Evolutionary conservation across 192 early-diverging fungal genomes (phyloP).

Genomic region (Lunasporangiospora selenospora): DNA sequence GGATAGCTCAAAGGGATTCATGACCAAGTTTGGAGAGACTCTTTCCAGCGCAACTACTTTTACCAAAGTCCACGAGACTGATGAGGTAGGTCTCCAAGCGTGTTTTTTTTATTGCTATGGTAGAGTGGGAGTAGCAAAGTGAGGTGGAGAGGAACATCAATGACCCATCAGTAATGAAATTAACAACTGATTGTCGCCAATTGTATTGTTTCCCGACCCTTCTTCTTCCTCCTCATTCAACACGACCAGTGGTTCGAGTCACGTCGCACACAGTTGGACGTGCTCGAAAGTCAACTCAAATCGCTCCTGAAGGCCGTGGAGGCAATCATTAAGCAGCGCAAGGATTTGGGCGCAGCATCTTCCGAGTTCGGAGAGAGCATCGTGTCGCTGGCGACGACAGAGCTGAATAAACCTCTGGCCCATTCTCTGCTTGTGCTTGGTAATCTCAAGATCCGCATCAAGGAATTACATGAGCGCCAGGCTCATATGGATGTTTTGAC

Average conservation of each 20-base stretch:
- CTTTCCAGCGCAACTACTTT: constrained; percentile 68
- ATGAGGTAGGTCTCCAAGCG: constrained; percentile 51
- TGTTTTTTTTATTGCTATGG: too few species aligned
- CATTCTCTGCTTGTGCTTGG: constrained; percentile 75
- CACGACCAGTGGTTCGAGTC: constrained; percentile 79
- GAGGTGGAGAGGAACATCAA: too few species aligned
- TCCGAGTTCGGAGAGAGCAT: constrained; percentile 87
- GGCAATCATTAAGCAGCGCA: constrained; percentile 75
- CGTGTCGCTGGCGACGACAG: constrained; percentile 70
- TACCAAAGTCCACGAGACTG: constrained; percentile 73
- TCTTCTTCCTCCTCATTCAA: too few species aligned
- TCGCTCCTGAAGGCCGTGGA: constrained; percentile 81
- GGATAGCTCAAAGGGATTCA: constrained; percentile 58
- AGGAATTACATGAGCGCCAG: constrained; percentile 82
- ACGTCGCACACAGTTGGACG: constrained; percentile 76
- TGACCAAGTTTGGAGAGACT: constrained; percentile 75
- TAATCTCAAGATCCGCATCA: constrained; percentile 81
- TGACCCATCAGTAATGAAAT: too few species aligned
- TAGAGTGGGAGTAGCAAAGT: too few species aligned
- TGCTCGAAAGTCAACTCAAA: constrained; percentile 79
- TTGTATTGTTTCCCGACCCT: not conserved
- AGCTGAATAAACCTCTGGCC: constrained; percentile 72
- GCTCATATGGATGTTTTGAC: constrained; percentile 75
- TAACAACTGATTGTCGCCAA: too few species aligned
- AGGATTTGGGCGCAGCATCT: constrained; percentile 72